Percentiles rank a stretch among this genome's conserved stretches.
Evolutionary conservation across 148 eudicot species (phyloP).

Genomic region (Amaranthus cruentus): DNA sequence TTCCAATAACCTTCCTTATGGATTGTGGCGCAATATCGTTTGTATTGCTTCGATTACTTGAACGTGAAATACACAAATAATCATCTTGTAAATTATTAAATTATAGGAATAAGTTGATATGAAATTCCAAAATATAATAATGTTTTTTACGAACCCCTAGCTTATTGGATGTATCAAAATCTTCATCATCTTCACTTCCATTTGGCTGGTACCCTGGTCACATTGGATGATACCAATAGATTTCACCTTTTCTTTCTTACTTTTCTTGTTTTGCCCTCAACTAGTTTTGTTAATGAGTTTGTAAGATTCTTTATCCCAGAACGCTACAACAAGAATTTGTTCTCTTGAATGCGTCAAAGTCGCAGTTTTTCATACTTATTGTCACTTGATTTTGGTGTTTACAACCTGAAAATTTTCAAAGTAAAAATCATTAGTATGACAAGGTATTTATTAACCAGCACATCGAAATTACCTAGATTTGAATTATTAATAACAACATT

Average conservation of each 20-base stretch:
- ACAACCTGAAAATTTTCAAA: too few species aligned
- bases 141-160: background rate
- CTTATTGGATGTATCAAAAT: background rate
- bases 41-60: background rate
- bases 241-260: background rate
- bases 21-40: background rate
- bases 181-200: background rate
- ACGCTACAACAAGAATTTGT: background rate
- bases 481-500: too few species aligned
- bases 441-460: too few species aligned
- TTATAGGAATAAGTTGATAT: background rate
- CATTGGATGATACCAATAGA: background rate
- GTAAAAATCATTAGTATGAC: too few species aligned
- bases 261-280: background rate
- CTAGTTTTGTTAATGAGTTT: background rate
- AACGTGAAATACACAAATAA: background rate
- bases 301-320: background rate
- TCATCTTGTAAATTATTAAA: background rate
- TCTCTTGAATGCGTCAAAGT: background rate
- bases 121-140: background rate
- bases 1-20: background rate
- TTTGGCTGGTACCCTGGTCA: background rate
- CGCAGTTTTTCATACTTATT: background rate
- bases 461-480: too few species aligned
- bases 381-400: too few species aligned